Evolutionary conservation across 2,329 filamentous ascomycete species (phyloP).

Genomic region (Myotisia sp.): DNA sequence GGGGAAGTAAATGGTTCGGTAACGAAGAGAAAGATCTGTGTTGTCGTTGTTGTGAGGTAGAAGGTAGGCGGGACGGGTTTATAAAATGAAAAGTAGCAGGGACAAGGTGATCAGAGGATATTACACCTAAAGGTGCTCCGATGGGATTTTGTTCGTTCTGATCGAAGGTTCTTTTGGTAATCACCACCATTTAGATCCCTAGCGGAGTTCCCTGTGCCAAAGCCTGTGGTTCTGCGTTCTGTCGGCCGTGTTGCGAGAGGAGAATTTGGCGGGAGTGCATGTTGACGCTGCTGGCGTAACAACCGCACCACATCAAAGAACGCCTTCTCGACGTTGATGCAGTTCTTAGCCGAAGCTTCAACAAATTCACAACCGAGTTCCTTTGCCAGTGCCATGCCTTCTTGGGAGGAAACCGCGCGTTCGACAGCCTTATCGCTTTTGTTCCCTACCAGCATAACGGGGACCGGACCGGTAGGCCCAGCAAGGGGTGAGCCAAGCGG

Average conservation of each 20-base stretch:
- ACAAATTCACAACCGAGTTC: slow-evolving; percentile 93
- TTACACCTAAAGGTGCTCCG: slow-evolving; percentile 22
- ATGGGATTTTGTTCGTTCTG: slow-evolving; percentile 25
- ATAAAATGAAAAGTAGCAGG: not conserved
- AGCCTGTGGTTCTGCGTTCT: slow-evolving; percentile 25
- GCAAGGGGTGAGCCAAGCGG: slow-evolving; percentile 32
- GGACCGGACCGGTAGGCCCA: slow-evolving; percentile 47
- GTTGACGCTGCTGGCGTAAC: slow-evolving; percentile 66
- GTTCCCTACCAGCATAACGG: slow-evolving; percentile 97
- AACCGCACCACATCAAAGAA: slow-evolving; percentile 96
- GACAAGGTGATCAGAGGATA: not conserved
- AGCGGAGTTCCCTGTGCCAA: slow-evolving; percentile 16
- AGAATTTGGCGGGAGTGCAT: slow-evolving; percentile 20
- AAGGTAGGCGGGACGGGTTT: too few relatives aligned
- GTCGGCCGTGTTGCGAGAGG: slow-evolving; percentile 17
- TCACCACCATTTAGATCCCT: slow-evolving; percentile 19
- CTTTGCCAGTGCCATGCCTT: slow-evolving; percentile 79
- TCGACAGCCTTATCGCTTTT: slow-evolving; percentile 96
- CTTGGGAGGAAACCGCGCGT: slow-evolving; percentile 89
- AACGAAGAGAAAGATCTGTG: too few relatives aligned
- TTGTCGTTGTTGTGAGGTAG: too few relatives aligned
- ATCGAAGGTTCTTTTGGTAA: slow-evolving; percentile 27
- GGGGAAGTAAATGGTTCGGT: too few relatives aligned
- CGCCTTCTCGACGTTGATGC: slow-evolving; percentile 94
- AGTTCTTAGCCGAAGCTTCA: slow-evolving; percentile 93